A percentile compares a stretch with the other conserved stretches of the same genome.
Evolutionary conservation across 768 basidiomycete species (phyloP).

Genomic region (Cystofilobasidium capitatum): DNA sequence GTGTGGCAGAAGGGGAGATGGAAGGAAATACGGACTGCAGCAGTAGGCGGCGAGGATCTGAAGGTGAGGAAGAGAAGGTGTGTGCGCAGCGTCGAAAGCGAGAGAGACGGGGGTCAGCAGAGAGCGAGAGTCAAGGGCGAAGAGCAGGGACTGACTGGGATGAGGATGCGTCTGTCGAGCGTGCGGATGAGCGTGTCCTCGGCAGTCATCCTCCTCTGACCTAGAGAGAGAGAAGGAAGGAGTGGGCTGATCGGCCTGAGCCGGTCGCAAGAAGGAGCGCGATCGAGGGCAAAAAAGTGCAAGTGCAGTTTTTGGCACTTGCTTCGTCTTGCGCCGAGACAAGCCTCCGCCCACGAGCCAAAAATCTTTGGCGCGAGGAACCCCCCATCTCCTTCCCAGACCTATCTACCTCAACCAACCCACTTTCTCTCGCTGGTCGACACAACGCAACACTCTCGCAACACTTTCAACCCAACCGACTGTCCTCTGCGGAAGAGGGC

Average conservation of each 20-base stretch:
- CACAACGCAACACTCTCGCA: no score
- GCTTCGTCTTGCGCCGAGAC: not conserved
- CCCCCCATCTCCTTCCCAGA: no score
- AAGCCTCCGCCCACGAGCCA: not conserved
- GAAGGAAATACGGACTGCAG: constrained; percentile 4
- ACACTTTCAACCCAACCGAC: no score
- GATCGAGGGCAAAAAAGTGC: not conserved
- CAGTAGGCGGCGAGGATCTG: constrained; percentile 23
- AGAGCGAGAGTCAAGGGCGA: not conserved
- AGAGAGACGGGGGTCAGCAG: no score
- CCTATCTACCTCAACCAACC: no score
- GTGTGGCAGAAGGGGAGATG: not conserved
- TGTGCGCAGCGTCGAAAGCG: not conserved
- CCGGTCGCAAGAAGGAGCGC: not conserved
- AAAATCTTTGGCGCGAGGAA: no score
- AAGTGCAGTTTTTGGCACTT: not conserved
- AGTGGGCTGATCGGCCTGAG: not conserved
- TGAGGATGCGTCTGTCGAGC: constrained; percentile 15
- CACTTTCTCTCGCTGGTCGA: no score
- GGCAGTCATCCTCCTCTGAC: not conserved
- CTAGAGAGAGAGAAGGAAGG: not conserved
- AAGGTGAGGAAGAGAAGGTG: not conserved
- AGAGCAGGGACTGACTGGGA: not conserved
- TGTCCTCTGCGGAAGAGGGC: no score
- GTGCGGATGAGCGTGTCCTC: not conserved